Conservation (phyloP, 2,329 filamentous ascomycete genomes). For the Diaporthe caulivora region DNA sequence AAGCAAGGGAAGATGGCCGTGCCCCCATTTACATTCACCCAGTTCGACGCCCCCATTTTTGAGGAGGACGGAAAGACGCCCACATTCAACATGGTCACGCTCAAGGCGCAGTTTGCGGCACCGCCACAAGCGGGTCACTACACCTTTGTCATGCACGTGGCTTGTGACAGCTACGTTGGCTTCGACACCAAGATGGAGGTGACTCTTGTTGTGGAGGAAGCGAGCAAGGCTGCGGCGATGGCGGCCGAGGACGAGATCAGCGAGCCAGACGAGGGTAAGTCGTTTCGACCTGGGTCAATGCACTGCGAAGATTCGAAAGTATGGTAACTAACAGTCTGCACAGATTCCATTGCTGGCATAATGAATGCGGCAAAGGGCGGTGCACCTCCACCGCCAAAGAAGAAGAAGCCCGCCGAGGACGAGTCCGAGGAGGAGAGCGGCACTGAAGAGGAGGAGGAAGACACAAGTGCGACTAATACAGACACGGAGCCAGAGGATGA, state of each 20-base stretch:
- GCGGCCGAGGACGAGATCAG: conserved; percentile 94
- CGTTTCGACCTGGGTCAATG: background rate
- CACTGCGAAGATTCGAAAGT: background rate
- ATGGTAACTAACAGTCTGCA: conserved; percentile 46
- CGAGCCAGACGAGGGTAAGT: conserved; percentile 96
- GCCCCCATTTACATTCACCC: conserved; percentile 93
- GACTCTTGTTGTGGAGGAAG: conserved; percentile 88
- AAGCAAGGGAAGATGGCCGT: conserved; percentile 97
- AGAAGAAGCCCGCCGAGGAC: conserved; percentile 62
- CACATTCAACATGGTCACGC: conserved; percentile 93
- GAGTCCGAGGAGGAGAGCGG: conserved; percentile 86
- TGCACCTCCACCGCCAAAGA: conserved; percentile 65
- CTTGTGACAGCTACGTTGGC: conserved; percentile 95
- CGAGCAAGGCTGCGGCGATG: conserved; percentile 84
- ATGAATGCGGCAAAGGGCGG: conserved; percentile 89
- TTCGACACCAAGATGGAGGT: conserved; percentile 95
- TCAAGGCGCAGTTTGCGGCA: conserved; percentile 97
- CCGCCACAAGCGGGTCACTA: conserved; percentile 93
- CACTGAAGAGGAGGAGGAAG: conserved; percentile 78
- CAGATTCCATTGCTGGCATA: conserved; percentile 90
- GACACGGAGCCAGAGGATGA: conserved; percentile 74
- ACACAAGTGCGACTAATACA: conserved; percentile 77
- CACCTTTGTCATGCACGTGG: conserved; percentile 91
- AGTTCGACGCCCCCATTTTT: conserved; percentile 91
- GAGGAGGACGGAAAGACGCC: conserved; percentile 80